These are phyloP conservation scores for Hymenoscyphus salicellus DNA, from an alignment of 2,329 filamentous ascomycete genomes.

Conservation along the genomic window DNA sequence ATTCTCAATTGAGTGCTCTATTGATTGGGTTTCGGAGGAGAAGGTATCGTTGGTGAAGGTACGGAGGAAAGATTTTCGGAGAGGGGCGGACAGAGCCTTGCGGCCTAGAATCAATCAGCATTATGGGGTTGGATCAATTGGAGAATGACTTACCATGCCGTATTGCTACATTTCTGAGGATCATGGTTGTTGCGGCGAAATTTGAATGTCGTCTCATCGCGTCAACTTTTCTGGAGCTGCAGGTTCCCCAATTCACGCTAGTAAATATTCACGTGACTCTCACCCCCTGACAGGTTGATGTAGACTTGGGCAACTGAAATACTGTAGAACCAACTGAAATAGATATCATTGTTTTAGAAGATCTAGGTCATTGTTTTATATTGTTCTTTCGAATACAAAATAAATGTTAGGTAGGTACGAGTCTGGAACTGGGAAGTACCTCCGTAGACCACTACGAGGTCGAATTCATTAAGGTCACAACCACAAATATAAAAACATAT, in stretches of 20 bases:
- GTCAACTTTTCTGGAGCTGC: slow-evolving; percentile 31
- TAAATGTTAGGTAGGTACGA: neutral
- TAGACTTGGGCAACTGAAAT: too few relatives aligned
- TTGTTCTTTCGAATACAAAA: too few relatives aligned
- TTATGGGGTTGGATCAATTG: neutral
- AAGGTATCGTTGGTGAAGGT: slow-evolving; percentile 36
- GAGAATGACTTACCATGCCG: slow-evolving; percentile 50
- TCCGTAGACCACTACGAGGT: neutral
- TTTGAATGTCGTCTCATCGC: slow-evolving; percentile 16
- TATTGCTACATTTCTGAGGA: slow-evolving; percentile 51
- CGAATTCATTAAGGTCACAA: too few relatives aligned
- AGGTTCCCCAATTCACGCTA: slow-evolving; percentile 19
- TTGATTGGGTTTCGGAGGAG: slow-evolving; percentile 17
- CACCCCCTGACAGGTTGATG: neutral
- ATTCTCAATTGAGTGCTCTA: slow-evolving; percentile 20
- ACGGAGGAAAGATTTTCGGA: slow-evolving; percentile 40
- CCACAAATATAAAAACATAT: neutral
- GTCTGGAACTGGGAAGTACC: too few relatives aligned
- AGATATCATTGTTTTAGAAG: neutral
- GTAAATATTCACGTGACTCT: neutral
- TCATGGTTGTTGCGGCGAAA: slow-evolving; percentile 45
- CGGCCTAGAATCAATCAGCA: slow-evolving; percentile 46
- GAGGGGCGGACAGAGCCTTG: slow-evolving; percentile 48
- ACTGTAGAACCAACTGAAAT: too few relatives aligned
- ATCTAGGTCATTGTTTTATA: neutral